Evolutionary conservation across 2,329 filamentous ascomycete species (phyloP).

Genomic region (Phaeosphaeria sp.): DNA sequence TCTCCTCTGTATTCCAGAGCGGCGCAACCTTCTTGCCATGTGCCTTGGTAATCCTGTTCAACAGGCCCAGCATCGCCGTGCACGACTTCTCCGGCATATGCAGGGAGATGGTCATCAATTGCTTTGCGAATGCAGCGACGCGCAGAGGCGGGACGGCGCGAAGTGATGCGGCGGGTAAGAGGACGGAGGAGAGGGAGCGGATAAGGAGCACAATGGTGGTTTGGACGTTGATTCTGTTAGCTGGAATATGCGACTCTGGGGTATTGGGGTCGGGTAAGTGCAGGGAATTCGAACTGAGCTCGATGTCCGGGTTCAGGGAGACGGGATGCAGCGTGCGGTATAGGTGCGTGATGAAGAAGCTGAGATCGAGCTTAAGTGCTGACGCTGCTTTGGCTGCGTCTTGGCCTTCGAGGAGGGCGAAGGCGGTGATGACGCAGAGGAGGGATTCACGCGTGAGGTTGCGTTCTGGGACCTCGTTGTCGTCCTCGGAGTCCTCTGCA

Average conservation of each 20-base stretch:
- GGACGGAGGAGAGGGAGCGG: constrained; percentile 80
- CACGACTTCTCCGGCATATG: constrained; percentile 91
- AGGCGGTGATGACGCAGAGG: constrained; percentile 94
- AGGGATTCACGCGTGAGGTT: constrained; percentile 88
- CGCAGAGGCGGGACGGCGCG: constrained; percentile 79
- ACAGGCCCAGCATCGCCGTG: constrained; percentile 77
- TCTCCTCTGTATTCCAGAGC: constrained; percentile 95
- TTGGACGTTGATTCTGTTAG: constrained; percentile 86
- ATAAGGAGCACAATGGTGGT: constrained; percentile 93
- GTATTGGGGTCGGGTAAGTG: constrained; percentile 71
- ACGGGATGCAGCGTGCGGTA: constrained; percentile 84
- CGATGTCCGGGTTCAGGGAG: constrained; percentile 82
- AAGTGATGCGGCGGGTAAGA: constrained; percentile 77
- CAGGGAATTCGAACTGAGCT: constrained; percentile 76
- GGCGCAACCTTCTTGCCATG: constrained; percentile 82
- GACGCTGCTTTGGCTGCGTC: constrained; percentile 85
- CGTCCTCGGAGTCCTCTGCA: constrained; percentile 57
- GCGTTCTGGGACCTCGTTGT: constrained; percentile 51
- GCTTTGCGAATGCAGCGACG: constrained; percentile 92
- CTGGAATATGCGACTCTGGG: constrained; percentile 51
- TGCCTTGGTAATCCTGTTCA: constrained; percentile 78
- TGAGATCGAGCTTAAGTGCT: constrained; percentile 85
- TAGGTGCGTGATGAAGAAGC: constrained; percentile 93
- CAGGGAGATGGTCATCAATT: constrained; percentile 79
- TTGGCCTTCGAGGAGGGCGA: constrained; percentile 93